Evolutionary conservation across 768 basidiomycete species (phyloP).

Genomic region (Phaeotremella skinneri): DNA sequence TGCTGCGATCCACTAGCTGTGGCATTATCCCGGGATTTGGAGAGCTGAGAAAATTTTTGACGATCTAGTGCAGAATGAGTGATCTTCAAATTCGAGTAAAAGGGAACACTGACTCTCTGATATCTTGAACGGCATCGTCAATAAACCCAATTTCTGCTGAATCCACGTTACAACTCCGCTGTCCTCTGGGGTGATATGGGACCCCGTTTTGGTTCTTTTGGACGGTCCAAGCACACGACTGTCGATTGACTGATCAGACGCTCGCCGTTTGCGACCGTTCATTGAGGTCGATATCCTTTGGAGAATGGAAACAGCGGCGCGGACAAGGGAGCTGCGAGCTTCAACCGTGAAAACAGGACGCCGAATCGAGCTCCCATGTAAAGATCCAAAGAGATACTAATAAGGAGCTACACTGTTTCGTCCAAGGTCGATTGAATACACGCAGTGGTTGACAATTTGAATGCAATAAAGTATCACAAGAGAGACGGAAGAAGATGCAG

Average conservation of each 20-base stretch:
- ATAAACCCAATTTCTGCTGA: background rate
- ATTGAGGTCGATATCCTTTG: too few species aligned
- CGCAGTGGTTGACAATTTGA: too few species aligned
- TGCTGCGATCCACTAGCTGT: background rate
- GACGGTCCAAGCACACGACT: background rate
- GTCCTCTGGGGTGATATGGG: background rate
- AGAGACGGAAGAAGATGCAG: too few species aligned
- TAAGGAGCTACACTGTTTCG: too few species aligned
- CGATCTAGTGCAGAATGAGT: background rate
- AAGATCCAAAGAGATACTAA: too few species aligned
- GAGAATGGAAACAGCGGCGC: too few species aligned
- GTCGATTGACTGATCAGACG: background rate
- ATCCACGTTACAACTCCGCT: background rate
- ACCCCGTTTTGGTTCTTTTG: background rate
- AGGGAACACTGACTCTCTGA: background rate
- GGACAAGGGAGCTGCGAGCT: too few species aligned
- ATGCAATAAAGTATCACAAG: too few species aligned
- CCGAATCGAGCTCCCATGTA: too few species aligned
- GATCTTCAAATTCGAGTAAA: background rate
- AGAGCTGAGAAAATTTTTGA: background rate
- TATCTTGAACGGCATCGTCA: background rate
- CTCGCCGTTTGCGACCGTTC: background rate
- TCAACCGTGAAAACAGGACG: too few species aligned
- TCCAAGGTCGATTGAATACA: too few species aligned
- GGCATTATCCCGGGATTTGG: background rate